These are phyloP conservation scores for Harringtonia lauricola DNA, from an alignment of 2,329 filamentous ascomycete species.

Conservation along the genomic window DNA sequence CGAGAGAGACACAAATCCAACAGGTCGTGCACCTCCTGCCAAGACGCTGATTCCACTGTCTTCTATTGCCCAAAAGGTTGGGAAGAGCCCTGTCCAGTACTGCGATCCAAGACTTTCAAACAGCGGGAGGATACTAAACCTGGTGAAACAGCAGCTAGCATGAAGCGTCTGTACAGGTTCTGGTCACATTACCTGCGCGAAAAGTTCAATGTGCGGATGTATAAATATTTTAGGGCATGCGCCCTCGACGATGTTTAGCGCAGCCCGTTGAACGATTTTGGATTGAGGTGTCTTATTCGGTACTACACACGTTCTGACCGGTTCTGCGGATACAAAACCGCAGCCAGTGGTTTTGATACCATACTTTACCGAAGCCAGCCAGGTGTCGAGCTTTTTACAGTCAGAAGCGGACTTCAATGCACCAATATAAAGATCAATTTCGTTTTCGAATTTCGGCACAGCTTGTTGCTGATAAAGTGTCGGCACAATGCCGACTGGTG, in stretches of 20 bases:
- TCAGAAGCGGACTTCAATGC: background rate
- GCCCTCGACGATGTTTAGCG: conserved; percentile 52
- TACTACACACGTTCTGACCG: conserved; percentile 40
- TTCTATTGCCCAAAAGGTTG: background rate
- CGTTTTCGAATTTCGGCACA: background rate
- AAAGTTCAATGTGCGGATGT: conserved; percentile 67
- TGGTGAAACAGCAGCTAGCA: conserved; percentile 37
- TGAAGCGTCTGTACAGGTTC: conserved; percentile 61
- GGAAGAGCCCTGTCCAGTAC: conserved; percentile 19
- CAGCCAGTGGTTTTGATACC: conserved; percentile 17
- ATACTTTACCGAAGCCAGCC: conserved; percentile 17
- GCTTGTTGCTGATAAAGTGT: too few relatives aligned
- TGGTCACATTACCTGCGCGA: conserved; percentile 63
- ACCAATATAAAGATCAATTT: background rate
- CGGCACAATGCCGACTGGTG: too few relatives aligned
- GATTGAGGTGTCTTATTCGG: conserved; percentile 50
- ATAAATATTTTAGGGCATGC: conserved; percentile 59
- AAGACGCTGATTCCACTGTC: background rate
- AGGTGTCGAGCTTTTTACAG: conserved; percentile 4
- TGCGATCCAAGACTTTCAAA: conserved; percentile 27
- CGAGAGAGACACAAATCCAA: background rate
- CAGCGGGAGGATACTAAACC: conserved; percentile 21
- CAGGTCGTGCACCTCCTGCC: background rate
- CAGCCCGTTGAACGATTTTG: conserved; percentile 33
- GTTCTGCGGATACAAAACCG: conserved; percentile 12